Evolutionary conservation across 371 early-diverging fungal genomes (phyloP).

Genomic region (Apophysomyces ossiformis): DNA sequence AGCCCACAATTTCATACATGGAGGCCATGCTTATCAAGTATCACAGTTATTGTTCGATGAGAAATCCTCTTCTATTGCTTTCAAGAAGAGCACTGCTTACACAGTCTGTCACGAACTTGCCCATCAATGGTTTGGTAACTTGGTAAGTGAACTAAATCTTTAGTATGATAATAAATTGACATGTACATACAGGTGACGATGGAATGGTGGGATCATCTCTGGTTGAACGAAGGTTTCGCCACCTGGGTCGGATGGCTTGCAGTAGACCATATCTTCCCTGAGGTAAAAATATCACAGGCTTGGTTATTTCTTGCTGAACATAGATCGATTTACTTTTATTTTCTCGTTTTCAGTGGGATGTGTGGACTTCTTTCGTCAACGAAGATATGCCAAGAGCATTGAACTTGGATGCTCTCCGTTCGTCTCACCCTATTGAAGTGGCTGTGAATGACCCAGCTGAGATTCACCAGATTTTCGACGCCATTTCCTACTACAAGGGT

Average conservation of each 20-base stretch:
- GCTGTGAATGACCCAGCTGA: constrained; percentile 78
- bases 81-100: constrained; percentile 83
- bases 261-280: constrained; percentile 77
- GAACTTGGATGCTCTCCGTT: constrained; percentile 75
- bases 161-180: not conserved
- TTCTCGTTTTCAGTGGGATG: constrained; percentile 54
- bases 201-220: constrained; percentile 93
- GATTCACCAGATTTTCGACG: constrained; percentile 81
- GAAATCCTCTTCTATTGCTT: constrained; percentile 66
- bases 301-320: not conserved
- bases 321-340: not conserved
- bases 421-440: constrained; percentile 88
- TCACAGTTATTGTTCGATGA: constrained; percentile 71
- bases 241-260: constrained; percentile 90
- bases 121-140: constrained; percentile 96
- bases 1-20: not conserved
- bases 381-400: constrained; percentile 77
- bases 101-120: constrained; percentile 93
- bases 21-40: not conserved
- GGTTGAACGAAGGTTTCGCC: constrained; percentile 97
- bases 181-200: constrained; percentile 43
- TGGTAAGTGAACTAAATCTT: constrained; percentile 35
- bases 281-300: constrained; percentile 6
- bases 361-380: constrained; percentile 80
- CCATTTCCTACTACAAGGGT: constrained; percentile 87